Conservation (phyloP, 768 basidiomycete species). For the Cystoderma amianthinum region DNA sequence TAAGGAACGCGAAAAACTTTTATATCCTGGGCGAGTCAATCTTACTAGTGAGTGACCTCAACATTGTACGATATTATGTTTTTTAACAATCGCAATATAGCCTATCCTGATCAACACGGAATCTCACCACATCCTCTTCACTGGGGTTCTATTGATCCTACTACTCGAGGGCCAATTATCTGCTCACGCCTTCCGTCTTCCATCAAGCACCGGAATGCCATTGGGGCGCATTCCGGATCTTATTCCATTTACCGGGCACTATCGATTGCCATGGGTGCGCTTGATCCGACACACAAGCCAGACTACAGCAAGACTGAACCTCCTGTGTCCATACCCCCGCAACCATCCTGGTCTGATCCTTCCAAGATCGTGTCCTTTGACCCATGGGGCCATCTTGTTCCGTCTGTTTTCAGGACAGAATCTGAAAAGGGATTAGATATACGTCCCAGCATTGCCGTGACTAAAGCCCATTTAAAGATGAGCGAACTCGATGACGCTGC, state of each 20-base stretch:
- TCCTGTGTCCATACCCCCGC: slow-evolving; percentile 70
- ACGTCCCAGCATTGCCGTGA: slow-evolving; percentile 89
- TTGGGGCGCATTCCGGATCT: slow-evolving; percentile 90
- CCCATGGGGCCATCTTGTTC: slow-evolving; percentile 88
- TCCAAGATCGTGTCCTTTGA: slow-evolving; percentile 88
- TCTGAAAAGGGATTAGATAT: slow-evolving; percentile 73
- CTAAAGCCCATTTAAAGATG: slow-evolving; percentile 91
- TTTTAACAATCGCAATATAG: background rate
- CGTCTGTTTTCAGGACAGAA: slow-evolving; percentile 58
- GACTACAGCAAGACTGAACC: slow-evolving; percentile 83
- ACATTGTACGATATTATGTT: background rate
- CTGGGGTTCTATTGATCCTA: slow-evolving; percentile 72
- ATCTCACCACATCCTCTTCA: slow-evolving; percentile 71
- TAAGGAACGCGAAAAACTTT: slow-evolving; percentile 61
- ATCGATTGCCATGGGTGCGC: slow-evolving; percentile 83
- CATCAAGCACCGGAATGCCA: slow-evolving; percentile 87
- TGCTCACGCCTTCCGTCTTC: slow-evolving; percentile 79
- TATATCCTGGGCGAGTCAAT: slow-evolving; percentile 81
- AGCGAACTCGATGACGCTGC: slow-evolving; percentile 85
- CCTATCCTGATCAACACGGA: slow-evolving; percentile 51
- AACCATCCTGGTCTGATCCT: slow-evolving; percentile 71
- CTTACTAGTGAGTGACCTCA: slow-evolving; percentile 62
- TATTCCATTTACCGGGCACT: slow-evolving; percentile 95
- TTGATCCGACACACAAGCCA: slow-evolving; percentile 74
- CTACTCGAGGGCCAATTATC: slow-evolving; percentile 77